Evolutionary conservation across 805 yeast species (phyloP).

Genomic region (Lipomyces oligophaga): DNA sequence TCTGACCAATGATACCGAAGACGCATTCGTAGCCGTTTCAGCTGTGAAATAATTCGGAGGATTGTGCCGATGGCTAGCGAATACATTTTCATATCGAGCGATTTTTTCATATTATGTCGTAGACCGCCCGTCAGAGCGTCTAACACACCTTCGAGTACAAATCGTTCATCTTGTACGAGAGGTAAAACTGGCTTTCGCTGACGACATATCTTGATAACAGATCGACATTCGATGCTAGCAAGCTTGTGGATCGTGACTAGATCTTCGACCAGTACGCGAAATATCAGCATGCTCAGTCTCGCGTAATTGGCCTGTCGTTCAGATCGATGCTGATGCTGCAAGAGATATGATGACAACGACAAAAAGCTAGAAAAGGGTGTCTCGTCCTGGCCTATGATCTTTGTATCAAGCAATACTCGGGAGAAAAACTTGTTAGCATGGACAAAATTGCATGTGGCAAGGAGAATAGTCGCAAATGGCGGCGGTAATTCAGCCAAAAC

Average conservation of each 20-base stretch:
- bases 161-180: constrained; percentile 30
- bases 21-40: constrained; percentile 18
- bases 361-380: constrained; percentile 35
- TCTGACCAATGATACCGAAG: constrained; percentile 40
- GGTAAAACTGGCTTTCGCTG: constrained; percentile 34
- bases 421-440: constrained; percentile 39
- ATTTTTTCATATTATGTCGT: constrained; percentile 34
- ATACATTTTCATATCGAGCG: constrained; percentile 35
- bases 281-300: constrained; percentile 34
- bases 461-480: constrained; percentile 19
- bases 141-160: constrained; percentile 37
- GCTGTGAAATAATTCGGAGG: constrained; percentile 20
- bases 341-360: constrained; percentile 34
- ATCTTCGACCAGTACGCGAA: constrained; percentile 37
- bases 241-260: constrained; percentile 12
- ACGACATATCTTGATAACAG: constrained; percentile 23
- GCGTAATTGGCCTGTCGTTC: constrained; percentile 34
- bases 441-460: constrained; percentile 38
- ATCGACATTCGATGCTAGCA: constrained; percentile 7
- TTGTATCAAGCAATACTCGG: constrained; percentile 32
- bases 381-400: constrained; percentile 18
- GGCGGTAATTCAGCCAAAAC: constrained; percentile 19
- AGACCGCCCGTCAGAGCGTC: constrained; percentile 37
- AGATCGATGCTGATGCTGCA: constrained; percentile 34
- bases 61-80: constrained; percentile 19